These are phyloP conservation scores for Yarrowia keelungensis DNA, from an alignment of 805 yeast species.

Conservation along the genomic window DNA sequence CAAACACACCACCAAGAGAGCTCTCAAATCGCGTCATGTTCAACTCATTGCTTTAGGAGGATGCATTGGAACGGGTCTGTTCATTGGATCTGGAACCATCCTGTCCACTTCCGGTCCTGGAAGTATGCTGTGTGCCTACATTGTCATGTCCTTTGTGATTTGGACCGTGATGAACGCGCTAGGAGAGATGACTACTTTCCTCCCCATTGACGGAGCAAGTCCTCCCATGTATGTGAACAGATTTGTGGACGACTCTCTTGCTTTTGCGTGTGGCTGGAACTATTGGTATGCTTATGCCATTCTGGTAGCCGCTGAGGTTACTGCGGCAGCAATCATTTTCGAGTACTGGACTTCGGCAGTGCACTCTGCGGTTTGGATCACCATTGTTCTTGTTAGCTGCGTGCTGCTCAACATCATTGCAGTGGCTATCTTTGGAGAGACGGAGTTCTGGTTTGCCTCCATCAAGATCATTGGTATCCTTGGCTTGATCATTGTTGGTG, in stretches of 20 bases:
- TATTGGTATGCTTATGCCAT: slow-evolving; percentile 59
- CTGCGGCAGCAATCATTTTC: slow-evolving; percentile 55
- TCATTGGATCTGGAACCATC: slow-evolving; percentile 75
- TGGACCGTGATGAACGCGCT: slow-evolving; percentile 67
- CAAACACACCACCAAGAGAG: slow-evolving; percentile 43
- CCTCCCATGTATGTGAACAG: slow-evolving; percentile 64
- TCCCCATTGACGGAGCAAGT: slow-evolving; percentile 69
- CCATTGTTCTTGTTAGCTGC: slow-evolving; percentile 58
- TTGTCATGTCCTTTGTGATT: slow-evolving; percentile 67
- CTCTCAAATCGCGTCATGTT: slow-evolving; percentile 65
- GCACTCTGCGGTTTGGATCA: slow-evolving; percentile 59
- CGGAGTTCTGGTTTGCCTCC: slow-evolving; percentile 69
- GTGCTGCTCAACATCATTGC: slow-evolving; percentile 56
- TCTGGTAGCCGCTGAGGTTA: slow-evolving; percentile 56
- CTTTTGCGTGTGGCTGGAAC: slow-evolving; percentile 63
- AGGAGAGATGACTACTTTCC: slow-evolving; percentile 61
- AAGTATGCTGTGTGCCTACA: slow-evolving; percentile 64
- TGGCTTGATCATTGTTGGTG: slow-evolving; percentile 68
- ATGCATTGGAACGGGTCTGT: slow-evolving; percentile 78
- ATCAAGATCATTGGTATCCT: slow-evolving; percentile 67
- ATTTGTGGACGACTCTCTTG: slow-evolving; percentile 65
- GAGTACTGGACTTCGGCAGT: slow-evolving; percentile 58
- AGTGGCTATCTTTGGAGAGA: slow-evolving; percentile 59
- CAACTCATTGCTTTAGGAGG: slow-evolving; percentile 81
- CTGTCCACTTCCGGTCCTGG: slow-evolving; percentile 75